A percentile compares a stretch with the other conserved stretches of the same genome.
These are phyloP conservation scores for Colletotrichum tropicicola DNA, from an alignment of 2,329 filamentous ascomycete species.

Conservation along the genomic window DNA sequence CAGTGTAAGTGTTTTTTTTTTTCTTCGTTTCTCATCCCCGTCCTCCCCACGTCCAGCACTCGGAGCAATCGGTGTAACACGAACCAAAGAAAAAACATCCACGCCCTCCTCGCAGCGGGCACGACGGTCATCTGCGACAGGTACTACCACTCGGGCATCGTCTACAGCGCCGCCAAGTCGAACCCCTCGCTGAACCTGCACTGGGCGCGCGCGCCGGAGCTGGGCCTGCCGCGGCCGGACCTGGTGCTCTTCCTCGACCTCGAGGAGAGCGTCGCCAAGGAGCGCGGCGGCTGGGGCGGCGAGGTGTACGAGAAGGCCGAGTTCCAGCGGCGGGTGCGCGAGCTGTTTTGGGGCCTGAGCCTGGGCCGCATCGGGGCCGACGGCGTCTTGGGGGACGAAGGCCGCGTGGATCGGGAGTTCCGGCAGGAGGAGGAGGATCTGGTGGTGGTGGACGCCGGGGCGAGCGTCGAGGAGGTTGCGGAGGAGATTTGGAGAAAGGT, in stretches of 20 bases:
- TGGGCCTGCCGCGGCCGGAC: constrained; percentile 88
- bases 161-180: constrained; percentile 90
- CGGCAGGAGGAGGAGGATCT: constrained; percentile 62
- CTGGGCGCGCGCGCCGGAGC: constrained; percentile 87
- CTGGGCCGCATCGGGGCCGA: constrained; percentile 52
- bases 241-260: constrained; percentile 88
- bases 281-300: constrained; percentile 85
- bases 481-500: constrained; percentile 65
- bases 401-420: constrained; percentile 42
- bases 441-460: constrained; percentile 62
- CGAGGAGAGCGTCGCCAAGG: constrained; percentile 74
- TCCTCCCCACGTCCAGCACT: too few species aligned
- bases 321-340: constrained; percentile 83
- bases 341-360: constrained; percentile 72
- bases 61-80: too few species aligned
- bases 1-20: constrained; percentile 50
- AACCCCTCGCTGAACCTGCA: constrained; percentile 73
- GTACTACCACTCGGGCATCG: constrained; percentile 94
- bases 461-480: constrained; percentile 64
- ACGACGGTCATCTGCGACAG: constrained; percentile 86
- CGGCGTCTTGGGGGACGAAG: constrained; percentile 34
- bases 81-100: constrained; percentile 58
- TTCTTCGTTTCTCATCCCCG: too few species aligned
- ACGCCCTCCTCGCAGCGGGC: constrained; percentile 66
- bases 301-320: constrained; percentile 89